A percentile compares a stretch with the other conserved stretches of the same genome.
Evolutionary conservation across 768 basidiomycete genomes (phyloP).

Genomic region (Boletus pseudo-olivaceus): DNA sequence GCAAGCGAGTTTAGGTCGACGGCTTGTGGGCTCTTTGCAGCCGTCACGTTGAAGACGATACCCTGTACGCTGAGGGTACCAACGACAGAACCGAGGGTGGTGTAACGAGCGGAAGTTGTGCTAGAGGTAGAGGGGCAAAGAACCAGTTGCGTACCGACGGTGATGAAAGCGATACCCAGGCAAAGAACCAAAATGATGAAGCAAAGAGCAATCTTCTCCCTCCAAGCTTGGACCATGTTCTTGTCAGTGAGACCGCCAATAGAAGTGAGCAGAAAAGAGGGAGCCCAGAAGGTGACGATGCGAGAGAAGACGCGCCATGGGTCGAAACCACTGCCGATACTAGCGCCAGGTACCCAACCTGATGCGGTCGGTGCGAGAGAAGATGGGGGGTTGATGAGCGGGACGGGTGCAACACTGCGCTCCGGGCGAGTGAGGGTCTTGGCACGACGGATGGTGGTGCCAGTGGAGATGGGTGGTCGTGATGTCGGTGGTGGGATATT

Average conservation of each 20-base stretch:
- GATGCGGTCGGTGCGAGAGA: conserved; percentile 37
- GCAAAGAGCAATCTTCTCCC: conserved; percentile 94
- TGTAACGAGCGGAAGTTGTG: conserved; percentile 42
- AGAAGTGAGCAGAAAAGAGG: conserved; percentile 66
- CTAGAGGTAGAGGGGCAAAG: conserved; percentile 69
- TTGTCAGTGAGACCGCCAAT: conserved; percentile 80
- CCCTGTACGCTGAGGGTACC: conserved; percentile 79
- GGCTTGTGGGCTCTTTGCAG: conserved; percentile 39
- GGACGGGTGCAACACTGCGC: conserved; percentile 88
- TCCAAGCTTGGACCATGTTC: conserved; percentile 84
- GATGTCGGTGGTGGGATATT: conserved; percentile 48
- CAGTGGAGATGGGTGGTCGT: conserved; percentile 46
- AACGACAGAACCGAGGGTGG: conserved; percentile 51
- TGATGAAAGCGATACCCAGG: conserved; percentile 80
- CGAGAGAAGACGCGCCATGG: conserved; percentile 82
- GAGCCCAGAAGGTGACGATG: conserved; percentile 89
- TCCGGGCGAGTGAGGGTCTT: conserved; percentile 98
- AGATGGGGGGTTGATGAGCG: conserved; percentile 83
- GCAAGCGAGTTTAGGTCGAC: conserved; percentile 61
- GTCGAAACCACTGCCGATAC: conserved; percentile 33
- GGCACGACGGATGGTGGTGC: conserved; percentile 72
- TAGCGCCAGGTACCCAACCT: conserved; percentile 36
- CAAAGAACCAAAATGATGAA: conserved; percentile 81
- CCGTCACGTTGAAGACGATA: conserved; percentile 67
- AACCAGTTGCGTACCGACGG: conserved; percentile 90